Conservation (phyloP, 805 yeast species). For the Kuraishia molischiana region DNA sequence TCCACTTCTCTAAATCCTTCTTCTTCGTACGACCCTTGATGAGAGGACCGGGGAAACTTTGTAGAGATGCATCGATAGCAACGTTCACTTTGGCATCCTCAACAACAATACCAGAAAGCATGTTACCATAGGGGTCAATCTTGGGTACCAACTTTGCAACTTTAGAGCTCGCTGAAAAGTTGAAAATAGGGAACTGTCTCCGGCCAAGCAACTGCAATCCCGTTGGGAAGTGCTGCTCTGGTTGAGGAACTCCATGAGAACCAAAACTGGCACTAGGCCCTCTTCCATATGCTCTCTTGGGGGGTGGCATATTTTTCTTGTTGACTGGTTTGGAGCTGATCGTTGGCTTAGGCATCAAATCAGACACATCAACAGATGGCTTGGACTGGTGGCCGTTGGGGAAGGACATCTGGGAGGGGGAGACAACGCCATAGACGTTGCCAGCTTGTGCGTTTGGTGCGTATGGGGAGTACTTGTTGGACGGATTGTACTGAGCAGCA, state of each 20-base stretch:
- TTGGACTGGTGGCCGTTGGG: constrained; percentile 31
- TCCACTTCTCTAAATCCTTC: constrained; percentile 66
- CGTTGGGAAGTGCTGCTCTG: background rate
- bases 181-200: constrained; percentile 64
- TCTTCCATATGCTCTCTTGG: background rate
- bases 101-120: constrained; percentile 24
- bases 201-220: background rate
- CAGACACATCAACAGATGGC: background rate
- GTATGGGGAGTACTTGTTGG: constrained; percentile 11
- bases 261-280: background rate
- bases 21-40: constrained; percentile 42
- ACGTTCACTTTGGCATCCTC: constrained; percentile 22
- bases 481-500: background rate
- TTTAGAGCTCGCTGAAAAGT: constrained; percentile 45
- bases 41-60: constrained; percentile 63
- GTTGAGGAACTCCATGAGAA: background rate
- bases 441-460: constrained; percentile 1
- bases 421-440: background rate
- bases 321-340: background rate
- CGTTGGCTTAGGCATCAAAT: background rate
- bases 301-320: background rate
- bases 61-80: constrained; percentile 36
- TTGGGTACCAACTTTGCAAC: constrained; percentile 36
- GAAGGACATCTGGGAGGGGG: constrained; percentile 20
- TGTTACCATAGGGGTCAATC: constrained; percentile 23